Evolutionary conservation across 495 filamentous ascomycete species (phyloP), one percentile per base, ranked within the genome.

Genomic region (Talaromyces trachyspermus): DNA sequence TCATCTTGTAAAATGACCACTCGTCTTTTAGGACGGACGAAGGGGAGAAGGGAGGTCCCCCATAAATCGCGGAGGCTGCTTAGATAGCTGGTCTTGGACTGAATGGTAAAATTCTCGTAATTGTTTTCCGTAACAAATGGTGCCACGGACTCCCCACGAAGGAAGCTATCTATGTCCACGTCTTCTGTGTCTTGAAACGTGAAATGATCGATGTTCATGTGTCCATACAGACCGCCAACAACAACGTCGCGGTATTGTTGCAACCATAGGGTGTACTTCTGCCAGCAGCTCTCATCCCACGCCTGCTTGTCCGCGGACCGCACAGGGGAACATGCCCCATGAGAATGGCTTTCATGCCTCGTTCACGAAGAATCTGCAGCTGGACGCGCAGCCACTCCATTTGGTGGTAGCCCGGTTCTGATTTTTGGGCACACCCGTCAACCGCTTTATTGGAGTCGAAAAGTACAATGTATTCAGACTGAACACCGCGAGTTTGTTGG

Each of bases 121-220:
- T 30, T 29, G 27, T 22, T 42, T 6, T 46, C 49, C 18, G 48
- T 27, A 41, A 48, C 50, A 33, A 56, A 22, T 33, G 36, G 27
- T 14, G 35, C 29, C 37, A 17, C 43, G n/a, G 14, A 30, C 43
- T 54, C 56, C 27, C 50, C 26, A 55, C 45, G 7, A 1, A 41
- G 48, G 5, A 54, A 55, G 19, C 58, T 58, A 19, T 55, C 53
- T 20, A 76, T 70, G 35, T 88, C 69, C 36, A 97, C 72, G 11
- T 95, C 76, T 9, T 85, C 68, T 49, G 78, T 85, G 66, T 96
- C 92, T 56, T 95, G 90, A 7, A 99, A 65, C 56, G 97, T 77
- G 66, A 97, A 99, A 60, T 99, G 92, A 57, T 99, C 92, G 50
- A 95, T 84, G 58, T 99, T 99, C 90, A 99, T 97, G 60, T 99